Evolutionary conservation across 805 yeast species (phyloP), one percentile per base, ranked within the genome.

Genomic region (Lipomyces chichibuensis): DNA sequence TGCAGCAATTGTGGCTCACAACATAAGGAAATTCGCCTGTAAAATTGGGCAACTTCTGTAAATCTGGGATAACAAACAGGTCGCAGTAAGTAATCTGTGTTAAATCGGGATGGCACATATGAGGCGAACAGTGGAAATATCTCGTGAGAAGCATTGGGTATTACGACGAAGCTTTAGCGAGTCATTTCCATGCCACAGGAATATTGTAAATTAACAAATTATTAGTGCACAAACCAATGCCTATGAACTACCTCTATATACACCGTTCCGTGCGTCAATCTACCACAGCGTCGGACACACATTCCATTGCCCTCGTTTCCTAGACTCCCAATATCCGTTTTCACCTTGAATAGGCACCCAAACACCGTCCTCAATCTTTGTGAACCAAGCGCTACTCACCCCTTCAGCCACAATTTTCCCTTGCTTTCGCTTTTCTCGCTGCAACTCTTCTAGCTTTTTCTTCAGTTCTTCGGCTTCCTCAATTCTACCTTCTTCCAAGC

Each of bases 381-480:
- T 43, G 27, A 69, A 69, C 67, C 69, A 69, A 13, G 60, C 25
- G 32, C 67, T 63, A 27, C 62, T 60, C 11, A 59, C 67, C 14
- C 71, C 71, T n/a, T 65, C 71, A 9, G 71, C 27, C 3, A 65
- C 70, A 25, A 69, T 63, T 32, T 60, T 32, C 7, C 71, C 71
- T 33, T 14, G 39, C 71, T 84, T 85, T 72, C 99, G 85, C 74
- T 96, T 83, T 7, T 81, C 85, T 74, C 99, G 84, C 79, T 95
- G 99, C 35, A 80, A 81, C 74, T 89, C 91, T 75, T 95, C 99
- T 23, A 93, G 80, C 49, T 82, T 79, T 52, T 86, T 76, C 75
- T 95, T 95, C 69, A 85, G 70, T 0, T 69, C 73, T 75, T 94
- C 98, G 0, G 98, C 97, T 62, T 81, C 78, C 25, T 86, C 91